Conservation (phyloP, 2,329 filamentous ascomycete genomes). For the Colletotrichum sp. region DNA sequence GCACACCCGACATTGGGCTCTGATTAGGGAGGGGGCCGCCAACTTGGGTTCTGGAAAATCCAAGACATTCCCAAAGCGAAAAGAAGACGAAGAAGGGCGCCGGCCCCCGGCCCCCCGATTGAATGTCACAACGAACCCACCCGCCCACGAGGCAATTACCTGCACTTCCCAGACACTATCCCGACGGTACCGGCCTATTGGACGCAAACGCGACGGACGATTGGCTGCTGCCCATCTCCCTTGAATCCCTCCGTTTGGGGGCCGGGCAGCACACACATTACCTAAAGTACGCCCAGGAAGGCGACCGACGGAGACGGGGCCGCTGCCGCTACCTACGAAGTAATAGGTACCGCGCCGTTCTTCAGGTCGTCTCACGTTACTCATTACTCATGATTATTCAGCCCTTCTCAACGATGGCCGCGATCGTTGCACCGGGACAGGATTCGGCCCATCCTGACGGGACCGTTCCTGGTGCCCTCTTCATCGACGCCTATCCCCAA, state of each 20-base stretch:
- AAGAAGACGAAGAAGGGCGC: not conserved
- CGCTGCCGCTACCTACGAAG: not conserved
- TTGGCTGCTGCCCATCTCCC: not conserved
- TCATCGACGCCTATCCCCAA: slow-evolving; percentile 1
- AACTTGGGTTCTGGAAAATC: not conserved
- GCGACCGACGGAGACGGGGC: not conserved
- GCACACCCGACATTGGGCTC: not conserved
- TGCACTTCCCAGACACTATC: slow-evolving; percentile 1
- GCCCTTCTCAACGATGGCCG: not conserved
- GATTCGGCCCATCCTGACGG: not conserved
- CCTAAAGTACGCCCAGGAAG: not conserved
- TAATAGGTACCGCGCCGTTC: not conserved
- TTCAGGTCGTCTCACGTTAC: not conserved
- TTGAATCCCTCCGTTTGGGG: not conserved
- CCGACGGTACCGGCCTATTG: slow-evolving; percentile 3
- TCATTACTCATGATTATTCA: not conserved
- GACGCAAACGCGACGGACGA: not conserved
- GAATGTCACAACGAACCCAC: slow-evolving; percentile 9
- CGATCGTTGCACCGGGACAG: not conserved
- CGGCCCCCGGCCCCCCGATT: not conserved
- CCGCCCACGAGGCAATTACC: slow-evolving; percentile 12
- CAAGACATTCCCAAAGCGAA: slow-evolving; percentile 3
- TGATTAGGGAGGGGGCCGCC: not conserved
- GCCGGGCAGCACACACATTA: not conserved
- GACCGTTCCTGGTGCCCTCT: not conserved